Conservation (phyloP, 2,329 filamentous ascomycete genomes). For the Pyrenophora teres region DNA sequence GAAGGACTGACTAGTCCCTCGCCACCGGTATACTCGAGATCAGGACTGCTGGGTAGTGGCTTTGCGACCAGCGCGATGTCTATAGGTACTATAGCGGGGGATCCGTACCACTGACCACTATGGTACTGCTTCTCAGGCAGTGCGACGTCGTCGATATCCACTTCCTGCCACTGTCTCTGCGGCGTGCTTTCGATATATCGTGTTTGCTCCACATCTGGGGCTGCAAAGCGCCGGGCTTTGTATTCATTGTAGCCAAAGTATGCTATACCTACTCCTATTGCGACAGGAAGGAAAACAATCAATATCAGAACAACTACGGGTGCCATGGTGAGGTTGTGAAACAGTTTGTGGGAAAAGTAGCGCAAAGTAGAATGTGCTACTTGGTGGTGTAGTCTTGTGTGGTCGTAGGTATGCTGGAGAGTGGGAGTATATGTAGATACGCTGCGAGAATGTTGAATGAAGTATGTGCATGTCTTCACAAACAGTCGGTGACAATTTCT, state of each 20-base stretch:
- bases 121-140: neutral
- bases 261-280: neutral
- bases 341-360: neutral
- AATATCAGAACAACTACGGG: neutral
- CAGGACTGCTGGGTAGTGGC: neutral
- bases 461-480: too few relatives aligned
- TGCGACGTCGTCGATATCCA: neutral
- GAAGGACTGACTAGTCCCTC: slow-evolving; percentile 4
- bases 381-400: too few relatives aligned
- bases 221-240: neutral
- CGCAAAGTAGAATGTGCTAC: too few relatives aligned
- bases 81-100: neutral
- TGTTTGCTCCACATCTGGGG: slow-evolving; percentile 2
- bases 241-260: neutral
- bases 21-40: neutral
- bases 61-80: neutral
- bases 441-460: too few relatives aligned
- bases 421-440: too few relatives aligned
- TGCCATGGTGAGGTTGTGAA: slow-evolving; percentile 12
- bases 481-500: too few relatives aligned
- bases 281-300: slow-evolving; percentile 3
- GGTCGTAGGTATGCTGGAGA: too few relatives aligned
- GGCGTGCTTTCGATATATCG: neutral
- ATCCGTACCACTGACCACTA: slow-evolving; percentile 3
- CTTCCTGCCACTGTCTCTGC: neutral